Conservation (phyloP, 805 yeast genomes). For the Metschnikowia continentalis region DNA sequence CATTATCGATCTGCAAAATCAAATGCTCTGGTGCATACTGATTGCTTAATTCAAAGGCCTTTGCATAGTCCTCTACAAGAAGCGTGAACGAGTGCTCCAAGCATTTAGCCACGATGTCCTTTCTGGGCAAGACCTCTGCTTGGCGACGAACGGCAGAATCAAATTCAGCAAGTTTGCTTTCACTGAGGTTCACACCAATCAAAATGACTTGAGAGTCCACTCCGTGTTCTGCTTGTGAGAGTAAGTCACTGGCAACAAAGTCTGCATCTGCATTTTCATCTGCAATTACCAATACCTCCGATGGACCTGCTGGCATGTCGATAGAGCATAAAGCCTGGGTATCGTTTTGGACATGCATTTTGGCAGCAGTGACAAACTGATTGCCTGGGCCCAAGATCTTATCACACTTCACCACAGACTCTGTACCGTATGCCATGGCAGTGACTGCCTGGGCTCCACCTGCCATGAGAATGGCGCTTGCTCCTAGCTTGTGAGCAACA, state of each 20-base stretch:
- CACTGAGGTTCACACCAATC: conserved; percentile 70
- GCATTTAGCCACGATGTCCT: conserved; percentile 87
- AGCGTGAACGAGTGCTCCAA: conserved; percentile 87
- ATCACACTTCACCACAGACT: conserved; percentile 86
- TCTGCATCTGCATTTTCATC: conserved; percentile 87
- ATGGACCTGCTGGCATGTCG: conserved; percentile 99
- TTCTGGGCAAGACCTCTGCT: conserved; percentile 82
- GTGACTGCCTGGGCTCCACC: conserved; percentile 99
- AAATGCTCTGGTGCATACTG: conserved; percentile 97
- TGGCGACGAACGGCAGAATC: conserved; percentile 83
- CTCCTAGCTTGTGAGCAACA: conserved; percentile 95
- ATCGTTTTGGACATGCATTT: conserved; percentile 95
- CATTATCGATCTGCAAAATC: conserved; percentile 83
- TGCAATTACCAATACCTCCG: conserved; percentile 94
- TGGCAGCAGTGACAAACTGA: conserved; percentile 98
- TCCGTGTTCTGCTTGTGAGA: conserved; percentile 99
- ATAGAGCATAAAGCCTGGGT: conserved; percentile 92
- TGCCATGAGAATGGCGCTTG: conserved; percentile 83
- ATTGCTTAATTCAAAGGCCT: conserved; percentile 86
- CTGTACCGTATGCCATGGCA: conserved; percentile 98
- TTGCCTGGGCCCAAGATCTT: conserved; percentile 98
- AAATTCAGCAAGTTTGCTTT: conserved; percentile 57
- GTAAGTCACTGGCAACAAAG: conserved; percentile 92
- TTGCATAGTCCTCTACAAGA: conserved; percentile 60
- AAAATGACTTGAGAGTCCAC: conserved; percentile 95